Percentiles rank a stretch among this genome's conserved stretches.
Conservation (phyloP, 352 stramenopile species). For the Phytophthora europaea region DNA sequence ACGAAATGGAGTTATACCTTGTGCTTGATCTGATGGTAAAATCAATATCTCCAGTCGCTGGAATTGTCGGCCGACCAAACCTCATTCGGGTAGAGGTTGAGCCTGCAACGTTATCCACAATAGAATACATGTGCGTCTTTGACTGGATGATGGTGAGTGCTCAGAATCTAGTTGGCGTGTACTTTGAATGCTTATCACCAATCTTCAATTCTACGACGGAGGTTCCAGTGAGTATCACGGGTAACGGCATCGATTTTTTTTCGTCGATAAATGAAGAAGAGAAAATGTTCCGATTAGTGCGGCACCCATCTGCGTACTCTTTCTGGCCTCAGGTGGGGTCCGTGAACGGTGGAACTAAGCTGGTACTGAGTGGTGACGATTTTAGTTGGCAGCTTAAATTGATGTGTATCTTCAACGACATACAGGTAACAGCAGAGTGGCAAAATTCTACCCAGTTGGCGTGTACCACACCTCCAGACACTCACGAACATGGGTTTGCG, state of each 20-base stretch:
- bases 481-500: constrained; percentile 2
- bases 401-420: constrained; percentile 46
- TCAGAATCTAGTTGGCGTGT: constrained; percentile 8
- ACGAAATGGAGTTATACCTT: constrained; percentile 27
- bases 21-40: constrained; percentile 26
- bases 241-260: constrained; percentile 61
- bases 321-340: constrained; percentile 46
- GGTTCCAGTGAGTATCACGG: constrained; percentile 40
- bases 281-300: constrained; percentile 35
- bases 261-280: constrained; percentile 9
- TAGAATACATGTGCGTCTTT: constrained; percentile 44
- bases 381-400: constrained; percentile 36
- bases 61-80: constrained; percentile 29
- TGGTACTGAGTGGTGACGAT: constrained; percentile 39
- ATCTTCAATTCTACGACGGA: constrained; percentile 2
- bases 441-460: constrained; percentile 42
- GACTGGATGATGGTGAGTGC: constrained; percentile 16
- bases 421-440: constrained; percentile 14
- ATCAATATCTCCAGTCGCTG: constrained; percentile 34
- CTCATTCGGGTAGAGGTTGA: constrained; percentile 34
- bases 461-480: constrained; percentile 35
- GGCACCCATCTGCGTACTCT: constrained; percentile 25
- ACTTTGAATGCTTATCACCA: constrained; percentile 40
- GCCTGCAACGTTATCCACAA: not conserved
- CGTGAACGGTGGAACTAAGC: constrained; percentile 43